A percentile compares a stretch with the other conserved stretches of the same genome.
These are phyloP conservation scores for Pythium aristosporum DNA, from an alignment of 352 stramenopile genomes.

Conservation along the genomic window DNA sequence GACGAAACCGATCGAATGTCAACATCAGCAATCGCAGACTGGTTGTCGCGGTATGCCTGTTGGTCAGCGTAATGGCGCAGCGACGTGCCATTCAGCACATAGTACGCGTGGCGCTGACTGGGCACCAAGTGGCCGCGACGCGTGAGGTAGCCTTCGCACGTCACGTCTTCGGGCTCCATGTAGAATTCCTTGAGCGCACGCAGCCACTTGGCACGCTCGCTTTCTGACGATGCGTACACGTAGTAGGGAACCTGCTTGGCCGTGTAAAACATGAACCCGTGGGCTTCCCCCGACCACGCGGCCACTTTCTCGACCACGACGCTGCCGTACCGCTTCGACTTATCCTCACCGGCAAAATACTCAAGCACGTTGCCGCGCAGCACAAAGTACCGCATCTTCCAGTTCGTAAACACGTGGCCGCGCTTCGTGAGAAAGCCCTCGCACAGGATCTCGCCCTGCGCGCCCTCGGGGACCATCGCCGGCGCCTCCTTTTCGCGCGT, in stretches of 20 bases:
- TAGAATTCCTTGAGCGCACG: conserved; percentile 84
- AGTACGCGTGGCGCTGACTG: conserved; percentile 85
- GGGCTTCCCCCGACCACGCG: conserved; percentile 78
- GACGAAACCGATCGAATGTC: conserved; percentile 72
- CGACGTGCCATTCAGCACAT: conserved; percentile 80
- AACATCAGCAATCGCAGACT: conserved; percentile 83
- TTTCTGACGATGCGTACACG: conserved; percentile 83
- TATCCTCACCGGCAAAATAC: conserved; percentile 85
- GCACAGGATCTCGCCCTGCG: conserved; percentile 55
- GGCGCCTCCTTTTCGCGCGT: conserved; percentile 72
- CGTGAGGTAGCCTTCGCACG: conserved; percentile 86
- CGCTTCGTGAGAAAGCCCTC: conserved; percentile 87
- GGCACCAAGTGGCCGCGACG: conserved; percentile 84
- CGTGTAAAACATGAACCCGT: conserved; percentile 91
- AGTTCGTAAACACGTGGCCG: conserved; percentile 88
- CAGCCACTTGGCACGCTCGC: conserved; percentile 75
- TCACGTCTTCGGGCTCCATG: conserved; percentile 82
- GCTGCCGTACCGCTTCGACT: conserved; percentile 82
- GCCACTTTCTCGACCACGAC: conserved; percentile 87
- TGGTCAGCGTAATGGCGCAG: conserved; percentile 84
- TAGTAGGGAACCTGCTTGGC: conserved; percentile 90
- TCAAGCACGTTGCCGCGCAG: conserved; percentile 79
- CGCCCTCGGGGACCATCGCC: conserved; percentile 51
- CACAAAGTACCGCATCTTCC: conserved; percentile 90
- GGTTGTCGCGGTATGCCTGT: conserved; percentile 81